Percentiles rank a stretch among this genome's conserved stretches.
Evolutionary conservation across 108 stramenopile species (phyloP).

Genomic region (Fistulifera solaris): DNA sequence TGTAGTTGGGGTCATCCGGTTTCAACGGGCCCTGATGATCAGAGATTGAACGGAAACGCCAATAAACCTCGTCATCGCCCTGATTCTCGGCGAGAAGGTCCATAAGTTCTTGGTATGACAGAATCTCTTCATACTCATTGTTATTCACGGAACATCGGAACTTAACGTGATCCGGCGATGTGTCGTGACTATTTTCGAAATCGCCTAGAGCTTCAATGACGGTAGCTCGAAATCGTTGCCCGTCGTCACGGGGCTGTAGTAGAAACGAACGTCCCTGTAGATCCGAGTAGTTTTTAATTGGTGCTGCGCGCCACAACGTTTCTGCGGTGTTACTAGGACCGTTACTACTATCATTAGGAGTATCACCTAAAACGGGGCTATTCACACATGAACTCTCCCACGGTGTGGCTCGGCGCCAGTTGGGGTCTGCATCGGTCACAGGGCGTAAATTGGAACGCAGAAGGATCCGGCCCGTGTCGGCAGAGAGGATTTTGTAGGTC

Average conservation of each 20-base stretch:
- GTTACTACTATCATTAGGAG: no score
- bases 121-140: neutral
- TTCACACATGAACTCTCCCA: no score
- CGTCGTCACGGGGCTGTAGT: no score
- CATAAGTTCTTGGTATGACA: neutral
- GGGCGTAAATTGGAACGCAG: slow-evolving; percentile 14
- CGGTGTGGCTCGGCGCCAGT: neutral
- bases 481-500: slow-evolving; percentile 16
- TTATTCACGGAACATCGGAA: neutral
- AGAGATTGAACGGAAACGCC: neutral
- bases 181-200: neutral
- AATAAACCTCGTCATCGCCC: neutral
- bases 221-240: neutral
- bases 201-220: neutral
- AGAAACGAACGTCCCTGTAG: no score
- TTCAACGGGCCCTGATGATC: neutral
- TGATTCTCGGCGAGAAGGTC: neutral
- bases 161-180: neutral
- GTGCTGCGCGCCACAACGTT: no score
- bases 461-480: slow-evolving; percentile 6
- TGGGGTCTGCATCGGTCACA: no score
- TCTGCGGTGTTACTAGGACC: no score
- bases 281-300: no score
- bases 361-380: no score
- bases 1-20: neutral